Evolutionary conservation across 371 early-diverging fungal species (phyloP).

Genomic region (Lichtheimia ornata): DNA sequence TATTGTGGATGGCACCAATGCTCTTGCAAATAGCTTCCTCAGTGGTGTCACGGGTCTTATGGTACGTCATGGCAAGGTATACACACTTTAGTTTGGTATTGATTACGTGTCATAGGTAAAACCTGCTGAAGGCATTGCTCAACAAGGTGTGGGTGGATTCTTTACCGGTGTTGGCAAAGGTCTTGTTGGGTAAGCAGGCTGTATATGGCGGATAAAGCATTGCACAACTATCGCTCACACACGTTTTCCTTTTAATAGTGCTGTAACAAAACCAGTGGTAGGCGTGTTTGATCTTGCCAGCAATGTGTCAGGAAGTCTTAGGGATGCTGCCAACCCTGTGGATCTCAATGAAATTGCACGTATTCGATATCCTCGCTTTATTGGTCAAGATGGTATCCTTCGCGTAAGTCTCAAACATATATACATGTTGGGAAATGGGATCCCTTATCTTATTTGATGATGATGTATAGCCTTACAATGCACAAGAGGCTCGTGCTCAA

Average conservation of each 20-base stretch:
- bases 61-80: constrained; percentile 21
- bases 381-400: constrained; percentile 82
- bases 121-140: constrained; percentile 92
- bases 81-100: not conserved
- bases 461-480: constrained; percentile 66
- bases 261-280: constrained; percentile 85
- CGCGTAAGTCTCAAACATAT: constrained; percentile 31
- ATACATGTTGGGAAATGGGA: constrained; percentile 7
- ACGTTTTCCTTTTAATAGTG: constrained; percentile 37
- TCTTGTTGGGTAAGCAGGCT: constrained; percentile 75
- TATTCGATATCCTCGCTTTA: constrained; percentile 85
- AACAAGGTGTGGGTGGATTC: constrained; percentile 93
- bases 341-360: constrained; percentile 73
- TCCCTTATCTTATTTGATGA: not conserved
- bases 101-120: constrained; percentile 54
- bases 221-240: not conserved
- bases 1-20: constrained; percentile 87
- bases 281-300: constrained; percentile 88
- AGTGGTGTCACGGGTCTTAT: constrained; percentile 88
- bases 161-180: constrained; percentile 97
- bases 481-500: constrained; percentile 88
- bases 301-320: constrained; percentile 83
- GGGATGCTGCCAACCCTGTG: constrained; percentile 94
- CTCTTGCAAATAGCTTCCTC: constrained; percentile 80
- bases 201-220: not conserved